phyloP scores from a whole-genome alignment of 78 protist genomes.

The Emiliania huxleyi region DNA sequence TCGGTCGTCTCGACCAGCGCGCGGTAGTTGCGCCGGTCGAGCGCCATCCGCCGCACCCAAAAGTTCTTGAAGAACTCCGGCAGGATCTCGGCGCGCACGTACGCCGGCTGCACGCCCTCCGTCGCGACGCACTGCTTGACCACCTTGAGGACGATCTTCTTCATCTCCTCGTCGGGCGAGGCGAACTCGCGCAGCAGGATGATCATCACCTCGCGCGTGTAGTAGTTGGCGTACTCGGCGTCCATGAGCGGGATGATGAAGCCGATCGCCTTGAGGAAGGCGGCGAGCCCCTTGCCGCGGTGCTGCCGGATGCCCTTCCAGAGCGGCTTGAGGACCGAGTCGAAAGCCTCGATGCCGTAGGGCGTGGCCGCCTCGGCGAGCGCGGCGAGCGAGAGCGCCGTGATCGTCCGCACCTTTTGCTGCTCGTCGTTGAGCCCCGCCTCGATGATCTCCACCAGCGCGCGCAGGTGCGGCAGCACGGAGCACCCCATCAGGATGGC shows the following conservation, averaged over 20 bases:
- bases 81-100: slow-evolving; percentile 80
- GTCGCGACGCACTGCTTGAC: slow-evolving; percentile 95
- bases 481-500: slow-evolving; percentile 96
- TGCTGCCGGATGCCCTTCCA: slow-evolving; percentile 82
- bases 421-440: slow-evolving; percentile 76
- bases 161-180: slow-evolving; percentile 97
- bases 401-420: slow-evolving; percentile 85
- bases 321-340: slow-evolving; percentile 89
- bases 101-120: slow-evolving; percentile 87
- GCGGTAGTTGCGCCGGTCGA: slow-evolving; percentile 79
- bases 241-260: slow-evolving; percentile 98
- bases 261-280: slow-evolving; percentile 97
- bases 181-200: slow-evolving; percentile 86
- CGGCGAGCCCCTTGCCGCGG: slow-evolving; percentile 91
- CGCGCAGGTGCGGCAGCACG: slow-evolving; percentile 89
- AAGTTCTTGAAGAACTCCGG: slow-evolving; percentile 86
- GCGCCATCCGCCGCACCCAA: slow-evolving; percentile 94
- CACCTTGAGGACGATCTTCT: slow-evolving; percentile 93
- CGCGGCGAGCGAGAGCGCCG: slow-evolving; percentile 95
- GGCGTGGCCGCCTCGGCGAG: slow-evolving; percentile 98
- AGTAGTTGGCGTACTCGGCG: slow-evolving; percentile 81
- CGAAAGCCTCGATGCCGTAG: slow-evolving; percentile 93
- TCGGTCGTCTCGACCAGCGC: slow-evolving; percentile 96
- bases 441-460: slow-evolving; percentile 86
- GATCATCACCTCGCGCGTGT: slow-evolving; percentile 87